A percentile compares a stretch with the other conserved stretches of the same genome.
These are phyloP conservation scores for Ophiostoma novo-ulmi DNA, from an alignment of 2,329 filamentous ascomycete genomes.

Conservation along the genomic window DNA sequence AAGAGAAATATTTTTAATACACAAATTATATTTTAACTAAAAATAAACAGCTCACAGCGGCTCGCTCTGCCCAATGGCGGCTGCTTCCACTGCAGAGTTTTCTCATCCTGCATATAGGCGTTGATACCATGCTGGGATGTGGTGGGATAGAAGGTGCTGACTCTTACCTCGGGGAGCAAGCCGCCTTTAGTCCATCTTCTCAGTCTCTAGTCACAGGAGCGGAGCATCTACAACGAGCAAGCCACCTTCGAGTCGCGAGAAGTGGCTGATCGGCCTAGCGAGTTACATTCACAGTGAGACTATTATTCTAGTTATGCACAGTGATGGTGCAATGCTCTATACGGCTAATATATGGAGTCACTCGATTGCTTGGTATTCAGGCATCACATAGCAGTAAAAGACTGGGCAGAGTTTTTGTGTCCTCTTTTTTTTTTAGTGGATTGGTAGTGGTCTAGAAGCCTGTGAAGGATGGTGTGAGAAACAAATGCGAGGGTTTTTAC, in stretches of 20 bases:
- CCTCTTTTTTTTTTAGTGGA: not conserved
- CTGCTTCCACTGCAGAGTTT: constrained; percentile 16
- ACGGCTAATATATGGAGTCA: not conserved
- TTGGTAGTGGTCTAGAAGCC: not conserved
- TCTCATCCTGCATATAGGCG: constrained; percentile 2
- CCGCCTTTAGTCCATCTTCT: too few relatives aligned
- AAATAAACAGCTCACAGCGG: not conserved
- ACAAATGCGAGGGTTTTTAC: not conserved
- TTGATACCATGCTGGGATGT: not conserved
- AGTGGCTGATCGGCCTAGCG: not conserved
- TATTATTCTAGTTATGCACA: not conserved
- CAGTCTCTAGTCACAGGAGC: not conserved
- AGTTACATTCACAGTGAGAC: not conserved
- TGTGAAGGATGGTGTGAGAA: not conserved
- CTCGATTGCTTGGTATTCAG: not conserved
- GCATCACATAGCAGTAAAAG: not conserved
- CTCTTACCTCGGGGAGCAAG: not conserved
- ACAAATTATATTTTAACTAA: too few relatives aligned
- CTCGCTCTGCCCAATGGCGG: not conserved
- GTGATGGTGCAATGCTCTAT: not conserved
- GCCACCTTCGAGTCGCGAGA: not conserved
- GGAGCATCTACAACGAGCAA: not conserved
- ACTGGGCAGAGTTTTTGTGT: not conserved
- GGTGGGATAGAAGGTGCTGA: not conserved
- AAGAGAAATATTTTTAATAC: not conserved